Evolutionary conservation across 2,329 filamentous ascomycete genomes (phyloP), one percentile per base, ranked within the genome.

Genomic region (Graphilbum fragrans): DNA sequence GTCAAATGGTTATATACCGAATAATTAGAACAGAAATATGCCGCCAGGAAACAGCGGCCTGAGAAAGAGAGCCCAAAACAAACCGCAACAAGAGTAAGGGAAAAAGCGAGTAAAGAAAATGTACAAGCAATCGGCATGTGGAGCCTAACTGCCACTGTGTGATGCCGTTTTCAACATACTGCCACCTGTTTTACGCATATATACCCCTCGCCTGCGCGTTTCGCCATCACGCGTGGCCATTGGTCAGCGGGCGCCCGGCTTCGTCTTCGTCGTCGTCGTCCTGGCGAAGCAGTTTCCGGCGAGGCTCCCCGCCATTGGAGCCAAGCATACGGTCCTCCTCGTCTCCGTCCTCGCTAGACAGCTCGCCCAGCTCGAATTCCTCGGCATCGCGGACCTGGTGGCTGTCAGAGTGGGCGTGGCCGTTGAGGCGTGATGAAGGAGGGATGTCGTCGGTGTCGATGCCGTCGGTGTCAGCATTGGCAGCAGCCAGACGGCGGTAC

Each of bases 281-380:
- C 32, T 53, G 51, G 43, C 47, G 53, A 35, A 61, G 47, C 39
- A 61, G 47, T 36, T 58, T 60, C 40, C 62, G 57, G 51, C 64
- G 63, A 17, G 56, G 53, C 34, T 67, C 67, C 12, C 74, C 65
- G 5, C 81, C 81, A 40, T 94, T 87, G 19, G 92, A 86, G 37
- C 93, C 87, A 42, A 82, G 90, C 57, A 88, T 90, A 5, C 29
- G 6, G 34, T 96, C 62, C 0, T 85, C 90, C 43, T 92, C 86
- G 2, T 81, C 81, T 41, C 94, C 87, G 17, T 93, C 87, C 35
- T 94, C 88, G 44, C 83, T 92, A 58, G 88, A 88, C 32, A 98
- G 63, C 0, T 86, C 90, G 45, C 92, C 86, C 1, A 98, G 70
- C 62, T 96, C 92, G 57, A 94, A 98, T 52, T 94, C 87, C 56